Base-by-base conservation (phyloP, 1,139 yeast genomes). In the Eremothecium coryli region DNA sequence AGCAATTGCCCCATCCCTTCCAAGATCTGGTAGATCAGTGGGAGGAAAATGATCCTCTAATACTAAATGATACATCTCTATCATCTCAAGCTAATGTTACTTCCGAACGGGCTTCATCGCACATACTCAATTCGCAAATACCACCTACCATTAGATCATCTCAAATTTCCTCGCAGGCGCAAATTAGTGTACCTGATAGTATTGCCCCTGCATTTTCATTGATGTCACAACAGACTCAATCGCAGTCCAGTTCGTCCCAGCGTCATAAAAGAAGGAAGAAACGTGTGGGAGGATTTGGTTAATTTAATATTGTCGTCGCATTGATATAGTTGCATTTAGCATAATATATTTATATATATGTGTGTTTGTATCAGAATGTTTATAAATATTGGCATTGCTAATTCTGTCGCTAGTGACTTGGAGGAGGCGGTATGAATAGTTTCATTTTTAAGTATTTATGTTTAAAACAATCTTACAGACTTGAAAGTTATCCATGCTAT, bases 171-270 rank as follows among this genome's bases (percentile, higher is more conserved):
- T 7, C 22, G 7, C 22, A n/a, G n/a, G 3, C 30, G 5, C 22
- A 17, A n/a, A 39, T 34, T 17, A 27, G 42, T 5, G 31, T 50
- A 31, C 56, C 56, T 1, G 43, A 42, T 20, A 45, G 44, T 7
- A 49, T 51, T 49, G 39, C 55, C 2, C 58, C 58, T 10, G 56
- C 58, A 33, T 53, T 53, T 37, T 43, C 56, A 12, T 36, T 53
- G 10, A 26, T 43, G 7, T 26, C 43, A 4, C 27, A 37, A 9
- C 12, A 25, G 6, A 42, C 52, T 18, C 48, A 48, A 27, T 32
- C 42, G 6, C 40, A 39, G 18, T 36, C 37, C 21, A 45, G 50
- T 12, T 50, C 44, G 4, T 14, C 15, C 11, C 20, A 25, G 30
- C 38, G 42, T 18, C 26, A 37, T 6, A 49, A 40, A 29, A 46